These are phyloP conservation scores for Aphanomyces stellatus DNA, from an alignment of 352 stramenopile genomes.

Conservation along the genomic window DNA sequence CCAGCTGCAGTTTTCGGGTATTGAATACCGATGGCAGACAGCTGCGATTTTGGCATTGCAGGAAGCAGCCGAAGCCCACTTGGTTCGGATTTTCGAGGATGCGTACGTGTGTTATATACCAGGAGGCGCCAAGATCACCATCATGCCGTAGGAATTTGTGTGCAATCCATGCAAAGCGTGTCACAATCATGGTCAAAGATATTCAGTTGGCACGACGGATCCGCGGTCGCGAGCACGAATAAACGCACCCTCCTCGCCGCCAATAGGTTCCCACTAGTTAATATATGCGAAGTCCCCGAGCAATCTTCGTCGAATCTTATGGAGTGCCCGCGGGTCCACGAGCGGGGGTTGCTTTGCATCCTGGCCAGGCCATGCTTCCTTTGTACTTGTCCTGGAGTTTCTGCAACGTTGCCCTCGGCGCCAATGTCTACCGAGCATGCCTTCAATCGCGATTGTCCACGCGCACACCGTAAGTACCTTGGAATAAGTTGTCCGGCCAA, in stretches of 20 bases:
- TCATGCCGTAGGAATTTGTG: conserved; percentile 87
- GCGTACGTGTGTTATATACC: conserved; percentile 41
- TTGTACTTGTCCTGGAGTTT: conserved; percentile 58
- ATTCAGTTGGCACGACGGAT: conserved; percentile 92
- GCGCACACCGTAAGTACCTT: conserved; percentile 24
- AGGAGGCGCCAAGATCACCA: neutral
- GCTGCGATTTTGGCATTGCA: conserved; percentile 88
- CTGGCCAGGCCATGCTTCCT: conserved; percentile 46
- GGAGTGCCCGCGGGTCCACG: neutral
- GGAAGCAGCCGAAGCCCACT: conserved; percentile 92
- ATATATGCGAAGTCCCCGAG: too few species aligned
- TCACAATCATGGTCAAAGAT: conserved; percentile 94
- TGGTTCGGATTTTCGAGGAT: conserved; percentile 94
- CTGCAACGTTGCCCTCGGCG: conserved; percentile 55
- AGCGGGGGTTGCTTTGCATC: conserved; percentile 21
- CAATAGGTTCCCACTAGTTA: too few species aligned
- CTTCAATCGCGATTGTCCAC: neutral
- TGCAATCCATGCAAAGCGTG: conserved; percentile 92
- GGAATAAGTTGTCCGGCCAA: conserved; percentile 56
- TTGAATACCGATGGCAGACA: conserved; percentile 85
- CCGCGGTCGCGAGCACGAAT: conserved; percentile 53
- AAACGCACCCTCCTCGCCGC: too few species aligned
- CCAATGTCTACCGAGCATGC: conserved; percentile 25
- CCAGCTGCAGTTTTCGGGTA: conserved; percentile 78
- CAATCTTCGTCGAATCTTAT: neutral